Base-by-base conservation (phyloP, 2,329 filamentous ascomycete species). In the Alternaria infectoria region DNA sequence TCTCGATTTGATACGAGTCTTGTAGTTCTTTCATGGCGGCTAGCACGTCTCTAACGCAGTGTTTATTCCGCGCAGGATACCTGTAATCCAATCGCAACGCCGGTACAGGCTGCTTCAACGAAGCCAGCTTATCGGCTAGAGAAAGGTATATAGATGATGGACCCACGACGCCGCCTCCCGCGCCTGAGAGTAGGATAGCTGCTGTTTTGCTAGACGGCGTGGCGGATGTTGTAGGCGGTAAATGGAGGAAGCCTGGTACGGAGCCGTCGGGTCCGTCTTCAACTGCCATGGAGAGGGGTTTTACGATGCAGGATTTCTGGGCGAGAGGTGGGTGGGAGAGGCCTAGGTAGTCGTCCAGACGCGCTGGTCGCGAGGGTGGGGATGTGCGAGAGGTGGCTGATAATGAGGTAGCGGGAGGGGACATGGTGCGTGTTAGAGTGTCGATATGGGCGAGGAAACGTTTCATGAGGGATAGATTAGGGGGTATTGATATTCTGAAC, bases 111-210 rank as follows among this genome's bases (percentile, higher is more conserved):
- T 36, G 52, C 3, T 28, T 17, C 4, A 61, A 45, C 5, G 15
- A 28, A 1, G 58, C 58, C 4, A 61, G 28, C 13, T 61, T 61
- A 11, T 57, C 52, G 1, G 58, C 52, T 0, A 61, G 11, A 12
- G 58, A 61, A 1, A 57, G 52, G 21, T 57, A 61, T 4, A 61
- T 51, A 5, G 52, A 21, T 6, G 58, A 55, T 7, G 52, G 58
- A 3, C 58, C 52, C 9, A 61, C 58, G 15, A 61, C 19, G 4
- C 45, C 58, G 0, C 58, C 52, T 25, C 58, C 58, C 1, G 52
- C 45, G 15, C 58, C 58, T 3, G 58, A 61, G 1, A 61, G 8
- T 6, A 61, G 36, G 7, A 61, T 57, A 2, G 45, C 58, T 15
- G 51, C 52, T 28, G 52, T 61, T 13, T 5, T 57, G 10, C 17